Percentiles rank a stretch among this genome's conserved stretches.
These are phyloP conservation scores for Brettanomyces custersianus DNA, from an alignment of 805 yeast genomes.

Conservation along the genomic window DNA sequence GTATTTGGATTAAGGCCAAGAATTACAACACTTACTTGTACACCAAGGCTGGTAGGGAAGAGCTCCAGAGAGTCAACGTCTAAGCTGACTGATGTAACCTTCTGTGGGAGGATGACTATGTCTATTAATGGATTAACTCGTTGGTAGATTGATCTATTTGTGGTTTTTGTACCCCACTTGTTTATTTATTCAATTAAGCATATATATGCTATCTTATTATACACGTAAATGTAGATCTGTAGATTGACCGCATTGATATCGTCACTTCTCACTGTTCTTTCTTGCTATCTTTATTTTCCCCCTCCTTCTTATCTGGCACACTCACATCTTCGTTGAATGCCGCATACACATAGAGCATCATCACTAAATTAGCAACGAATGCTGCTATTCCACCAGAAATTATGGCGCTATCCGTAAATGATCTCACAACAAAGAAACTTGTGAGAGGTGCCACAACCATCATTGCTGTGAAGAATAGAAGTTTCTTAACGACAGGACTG, in stretches of 20 bases:
- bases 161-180: too few species aligned
- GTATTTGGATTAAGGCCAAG: conserved; percentile 79
- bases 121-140: too few species aligned
- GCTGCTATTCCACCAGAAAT: conserved; percentile 80
- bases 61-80: conserved; percentile 58
- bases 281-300: conserved; percentile 18
- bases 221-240: too few species aligned
- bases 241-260: too few species aligned
- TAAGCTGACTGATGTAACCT: too few species aligned
- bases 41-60: conserved; percentile 97
- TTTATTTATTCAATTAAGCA: background rate
- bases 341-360: conserved; percentile 62
- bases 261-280: conserved; percentile 1
- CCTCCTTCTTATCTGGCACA: conserved; percentile 29
- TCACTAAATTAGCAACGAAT: conserved; percentile 61
- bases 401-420: conserved; percentile 39
- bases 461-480: conserved; percentile 65
- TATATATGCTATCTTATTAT: too few species aligned
- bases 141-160: too few species aligned
- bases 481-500: conserved; percentile 57
- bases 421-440: conserved; percentile 41
- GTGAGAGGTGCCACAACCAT: conserved; percentile 64
- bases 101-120: too few species aligned
- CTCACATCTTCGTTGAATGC: conserved; percentile 61
- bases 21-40: conserved; percentile 89